phyloP scores from a whole-genome alignment of 108 stramenopile species.

The Cyclotella sp. region DNA sequence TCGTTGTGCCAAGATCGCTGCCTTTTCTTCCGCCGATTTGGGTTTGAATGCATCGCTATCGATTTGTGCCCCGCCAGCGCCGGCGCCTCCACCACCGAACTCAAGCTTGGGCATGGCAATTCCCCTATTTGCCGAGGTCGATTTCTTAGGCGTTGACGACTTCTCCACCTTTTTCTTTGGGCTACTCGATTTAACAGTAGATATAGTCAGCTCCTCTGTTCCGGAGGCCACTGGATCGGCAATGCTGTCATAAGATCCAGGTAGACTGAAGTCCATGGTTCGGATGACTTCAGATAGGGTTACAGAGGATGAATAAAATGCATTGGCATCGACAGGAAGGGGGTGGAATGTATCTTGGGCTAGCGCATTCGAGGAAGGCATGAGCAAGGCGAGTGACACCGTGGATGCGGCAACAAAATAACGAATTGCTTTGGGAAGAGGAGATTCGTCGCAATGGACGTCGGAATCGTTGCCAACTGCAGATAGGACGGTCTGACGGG shows the following conservation, averaged over 20 bases:
- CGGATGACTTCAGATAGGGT: conserved; percentile 39
- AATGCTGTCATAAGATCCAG: conserved; percentile 51
- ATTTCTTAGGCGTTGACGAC: conserved; percentile 5
- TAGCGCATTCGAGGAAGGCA: conserved; percentile 29
- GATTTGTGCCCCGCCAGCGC: background rate
- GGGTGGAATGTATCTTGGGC: conserved; percentile 15
- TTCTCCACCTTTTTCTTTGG: conserved; percentile 38
- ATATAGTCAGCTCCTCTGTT: conserved; percentile 39
- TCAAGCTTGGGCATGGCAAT: conserved; percentile 12
- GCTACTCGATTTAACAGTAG: background rate
- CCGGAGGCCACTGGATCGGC: conserved; percentile 32
- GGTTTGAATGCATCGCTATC: conserved; percentile 26
- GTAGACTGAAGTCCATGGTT: conserved; percentile 56
- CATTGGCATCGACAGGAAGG: conserved; percentile 8
- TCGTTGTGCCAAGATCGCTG: conserved; percentile 30
- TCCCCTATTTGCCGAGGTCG: background rate
- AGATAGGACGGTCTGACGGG: conserved; percentile 1
- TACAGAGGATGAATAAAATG: conserved; percentile 45
- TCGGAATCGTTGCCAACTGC: background rate
- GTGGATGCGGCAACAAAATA: conserved; percentile 23
- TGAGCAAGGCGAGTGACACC: conserved; percentile 28
- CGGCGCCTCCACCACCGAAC: conserved; percentile 7
- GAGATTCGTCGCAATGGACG: background rate
- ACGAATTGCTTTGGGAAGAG: conserved; percentile 17
- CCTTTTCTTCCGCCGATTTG: conserved; percentile 29